phyloP scores from a whole-genome alignment of 169 alveolate species.

The Eimeria tenella region DNA sequence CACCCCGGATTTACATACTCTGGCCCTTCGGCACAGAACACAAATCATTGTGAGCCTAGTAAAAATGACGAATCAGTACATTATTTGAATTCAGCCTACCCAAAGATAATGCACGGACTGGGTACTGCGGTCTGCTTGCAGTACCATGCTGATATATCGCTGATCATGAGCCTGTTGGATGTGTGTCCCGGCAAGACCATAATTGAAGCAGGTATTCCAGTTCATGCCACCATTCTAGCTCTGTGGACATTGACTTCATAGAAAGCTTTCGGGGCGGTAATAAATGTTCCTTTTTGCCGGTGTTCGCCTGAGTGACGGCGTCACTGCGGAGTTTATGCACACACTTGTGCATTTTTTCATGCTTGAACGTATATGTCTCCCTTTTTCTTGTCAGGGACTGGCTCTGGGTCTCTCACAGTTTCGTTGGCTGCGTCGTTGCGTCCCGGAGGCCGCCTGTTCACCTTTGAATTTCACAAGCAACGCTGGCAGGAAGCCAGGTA shows the following conservation, averaged over 20 bases:
- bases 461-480: conserved; percentile 88
- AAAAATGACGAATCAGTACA: background rate
- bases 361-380: too few relatives aligned
- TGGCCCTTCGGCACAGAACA: conserved; percentile 84
- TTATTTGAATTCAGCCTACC: background rate
- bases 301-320: background rate
- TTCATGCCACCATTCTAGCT: background rate
- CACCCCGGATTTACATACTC: conserved; percentile 83
- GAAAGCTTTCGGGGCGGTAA: background rate
- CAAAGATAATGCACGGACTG: background rate
- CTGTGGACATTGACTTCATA: too few relatives aligned
- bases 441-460: conserved; percentile 87
- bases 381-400: conserved; percentile 82
- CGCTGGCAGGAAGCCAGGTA: conserved; percentile 86
- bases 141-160: conserved; percentile 90
- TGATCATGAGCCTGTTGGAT: conserved; percentile 86
- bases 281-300: background rate
- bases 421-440: conserved; percentile 84
- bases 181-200: conserved; percentile 87
- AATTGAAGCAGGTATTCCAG: conserved; percentile 86
- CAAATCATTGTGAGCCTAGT: conserved; percentile 85
- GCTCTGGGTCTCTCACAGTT: conserved; percentile 88
- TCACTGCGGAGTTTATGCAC: background rate
- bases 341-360: too few relatives aligned
- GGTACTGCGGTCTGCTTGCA: background rate